phyloP scores from a whole-genome alignment of 164 flowering plant species.

The Dillenia turbinata region DNA sequence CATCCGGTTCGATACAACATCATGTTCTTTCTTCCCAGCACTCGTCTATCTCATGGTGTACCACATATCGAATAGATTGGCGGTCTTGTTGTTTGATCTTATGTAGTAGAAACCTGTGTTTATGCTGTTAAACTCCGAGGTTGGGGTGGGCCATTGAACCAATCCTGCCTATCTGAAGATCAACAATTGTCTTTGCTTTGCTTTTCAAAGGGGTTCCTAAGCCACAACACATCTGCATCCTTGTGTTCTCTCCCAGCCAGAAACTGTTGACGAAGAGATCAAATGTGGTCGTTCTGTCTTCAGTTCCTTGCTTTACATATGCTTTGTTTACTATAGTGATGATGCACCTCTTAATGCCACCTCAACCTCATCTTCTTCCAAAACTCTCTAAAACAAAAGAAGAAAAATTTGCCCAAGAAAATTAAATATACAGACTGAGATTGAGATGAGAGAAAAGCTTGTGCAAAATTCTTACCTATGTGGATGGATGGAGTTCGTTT shows the following conservation, averaged over 20 bases:
- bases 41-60: slow-evolving; percentile 27
- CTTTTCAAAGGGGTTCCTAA: slow-evolving; percentile 40
- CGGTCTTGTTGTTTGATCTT: slow-evolving; percentile 47
- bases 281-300: slow-evolving; percentile 35
- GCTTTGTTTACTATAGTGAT: slow-evolving; percentile 54
- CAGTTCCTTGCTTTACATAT: slow-evolving; percentile 24
- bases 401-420: neutral
- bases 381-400: neutral
- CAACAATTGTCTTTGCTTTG: slow-evolving; percentile 22
- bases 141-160: slow-evolving; percentile 25
- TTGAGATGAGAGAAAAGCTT: neutral
- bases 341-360: slow-evolving; percentile 35
- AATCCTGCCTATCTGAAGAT: slow-evolving; percentile 43
- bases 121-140: slow-evolving; percentile 14
- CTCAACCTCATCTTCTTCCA: slow-evolving; percentile 31
- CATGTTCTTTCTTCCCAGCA: slow-evolving; percentile 42
- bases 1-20: slow-evolving; percentile 30
- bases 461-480: slow-evolving; percentile 14
- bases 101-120: slow-evolving; percentile 53
- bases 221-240: slow-evolving; percentile 53
- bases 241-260: slow-evolving; percentile 52
- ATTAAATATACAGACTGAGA: neutral
- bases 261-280: slow-evolving; percentile 43
- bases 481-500: neutral
- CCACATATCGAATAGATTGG: slow-evolving; percentile 30